Base-by-base conservation (phyloP, 495 filamentous ascomycete genomes). In the Tuber calosporum region DNA sequence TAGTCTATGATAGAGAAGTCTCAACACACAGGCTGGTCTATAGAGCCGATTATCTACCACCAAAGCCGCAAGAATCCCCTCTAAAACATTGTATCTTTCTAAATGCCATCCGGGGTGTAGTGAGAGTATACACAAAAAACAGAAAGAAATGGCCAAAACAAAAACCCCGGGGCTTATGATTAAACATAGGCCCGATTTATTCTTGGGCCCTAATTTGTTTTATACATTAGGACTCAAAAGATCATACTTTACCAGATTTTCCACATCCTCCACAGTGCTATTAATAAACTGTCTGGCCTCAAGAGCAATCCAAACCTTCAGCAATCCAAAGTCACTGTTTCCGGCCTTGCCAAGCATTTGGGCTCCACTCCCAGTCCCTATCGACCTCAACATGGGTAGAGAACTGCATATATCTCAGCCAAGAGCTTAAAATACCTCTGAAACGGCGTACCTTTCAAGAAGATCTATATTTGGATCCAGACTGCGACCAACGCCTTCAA, bases 401-500 rank as follows among this genome's bases (percentile, higher is more conserved):
- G 94, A 92, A 81, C 93, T 94, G 78, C 83, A 85, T 53, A 71
- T 37, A 78, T 85, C 38, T 90, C 87, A 72, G 91, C 88, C 76
- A 92, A 88, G 13, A 91, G 87, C 40, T 94, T 93, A 15, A 97
- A 45, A 40, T 58, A 75, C 2, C 19, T 70, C 34, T 39, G 48
- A 68, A 72, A 26, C 5, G 58, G 84, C 85, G 81, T 80, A 90
- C 90, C 89, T 91, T 80, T 91, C 90, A 79, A 99, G 89, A 4
- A 99, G 84, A 83, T 99, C 96, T 37, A 97, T 83, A 45, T 93
- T 84, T 0, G 95, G 95, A 81, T 99, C 89, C 42, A 99, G 85
- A 74, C 84, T 91, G 66, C 96, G 86, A 1, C 96, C 96, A 74
- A 99, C 98, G 0, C 96, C 96, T 81, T 99, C 96, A 1, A 99